Conservation (phyloP, 1,284 basidiomycete genomes). For the Leccinum pallidistipes region DNA sequence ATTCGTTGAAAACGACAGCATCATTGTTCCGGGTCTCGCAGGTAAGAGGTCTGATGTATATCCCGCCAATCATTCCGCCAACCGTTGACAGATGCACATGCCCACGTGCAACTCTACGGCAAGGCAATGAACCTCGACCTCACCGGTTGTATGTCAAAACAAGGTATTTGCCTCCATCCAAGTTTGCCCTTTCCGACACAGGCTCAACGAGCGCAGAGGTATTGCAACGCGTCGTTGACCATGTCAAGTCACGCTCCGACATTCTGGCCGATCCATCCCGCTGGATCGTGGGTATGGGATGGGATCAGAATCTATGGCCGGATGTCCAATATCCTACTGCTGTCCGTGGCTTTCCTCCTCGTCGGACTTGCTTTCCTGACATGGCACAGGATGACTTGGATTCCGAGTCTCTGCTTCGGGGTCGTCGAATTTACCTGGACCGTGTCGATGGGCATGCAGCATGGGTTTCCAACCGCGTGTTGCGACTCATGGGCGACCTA, state of each 20-base stretch:
- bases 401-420: slow-evolving; percentile 59
- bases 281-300: slow-evolving; percentile 89
- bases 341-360: slow-evolving; percentile 42
- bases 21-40: slow-evolving; percentile 69
- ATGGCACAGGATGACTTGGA: slow-evolving; percentile 56
- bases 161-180: slow-evolving; percentile 41
- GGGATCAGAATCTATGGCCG: slow-evolving; percentile 87
- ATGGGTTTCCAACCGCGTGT: slow-evolving; percentile 77
- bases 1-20: slow-evolving; percentile 44
- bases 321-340: slow-evolving; percentile 75
- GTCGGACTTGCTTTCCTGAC: neutral
- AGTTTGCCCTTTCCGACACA: neutral
- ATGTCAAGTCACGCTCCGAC: slow-evolving; percentile 58
- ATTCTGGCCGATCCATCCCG: slow-evolving; percentile 49
- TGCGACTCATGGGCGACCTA: slow-evolving; percentile 59
- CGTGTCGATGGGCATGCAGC: slow-evolving; percentile 83
- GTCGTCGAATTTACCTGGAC: slow-evolving; percentile 65
- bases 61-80: neutral
- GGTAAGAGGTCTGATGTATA: slow-evolving; percentile 40
- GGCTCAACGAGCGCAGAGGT: slow-evolving; percentile 48
- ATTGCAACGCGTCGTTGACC: slow-evolving; percentile 59
- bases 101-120: slow-evolving; percentile 72
- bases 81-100: slow-evolving; percentile 68
- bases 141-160: slow-evolving; percentile 53
- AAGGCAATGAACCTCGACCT: slow-evolving; percentile 65